Evolutionary conservation across 768 basidiomycete species (phyloP), one percentile per base, ranked within the genome.

Genomic region (Rhizopogon salebrosus): DNA sequence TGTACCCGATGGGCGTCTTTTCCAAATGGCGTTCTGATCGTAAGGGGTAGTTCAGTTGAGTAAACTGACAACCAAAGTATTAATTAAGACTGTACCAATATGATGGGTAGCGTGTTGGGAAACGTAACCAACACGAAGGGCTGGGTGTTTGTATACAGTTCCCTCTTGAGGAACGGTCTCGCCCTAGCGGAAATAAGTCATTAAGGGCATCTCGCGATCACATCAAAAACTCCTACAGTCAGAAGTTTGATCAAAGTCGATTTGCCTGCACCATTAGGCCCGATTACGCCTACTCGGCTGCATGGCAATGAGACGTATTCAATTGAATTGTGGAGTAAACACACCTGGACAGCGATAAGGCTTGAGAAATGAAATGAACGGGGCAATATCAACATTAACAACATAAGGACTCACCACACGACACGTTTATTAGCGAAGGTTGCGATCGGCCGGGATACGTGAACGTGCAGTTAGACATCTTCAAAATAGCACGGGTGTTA

Each of bases 71-170:
- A 53, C 61, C 43, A 43, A 62, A 58, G 49, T 53, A 29, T 36
- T 42, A 58, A 54, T 27, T 22, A 66, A 69, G 20, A 22, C 4
- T 16, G 49, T 62, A 83, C 88, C 89, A 57, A 95, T 89, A 67
- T 98, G 95, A 74, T 97, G 95, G 51, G 95, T 98, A 35, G 95
- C 95, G 69, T 98, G 95, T 64, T 98, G 95, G 4, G 95, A 95
- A 57, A 98, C 93, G 70, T 98, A 98, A 48, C 93, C 95, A 50
- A 98, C 90, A 56, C 95, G 89, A 36, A 98, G 73, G 34, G 92
- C 79, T 29, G 94, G 95, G 65, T 98, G 95, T 64, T 97, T 97
- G 73, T 93, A 91, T 41, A 95, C 93, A 7, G 82, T 80, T 29
- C 95, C 95, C 66, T 89, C 83, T 70, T 98, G 94, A 40, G 95